Percentiles rank a stretch among this genome's conserved stretches.
Evolutionary conservation across 768 basidiomycete species (phyloP).

Genomic region (Kwoniella sp.): DNA sequence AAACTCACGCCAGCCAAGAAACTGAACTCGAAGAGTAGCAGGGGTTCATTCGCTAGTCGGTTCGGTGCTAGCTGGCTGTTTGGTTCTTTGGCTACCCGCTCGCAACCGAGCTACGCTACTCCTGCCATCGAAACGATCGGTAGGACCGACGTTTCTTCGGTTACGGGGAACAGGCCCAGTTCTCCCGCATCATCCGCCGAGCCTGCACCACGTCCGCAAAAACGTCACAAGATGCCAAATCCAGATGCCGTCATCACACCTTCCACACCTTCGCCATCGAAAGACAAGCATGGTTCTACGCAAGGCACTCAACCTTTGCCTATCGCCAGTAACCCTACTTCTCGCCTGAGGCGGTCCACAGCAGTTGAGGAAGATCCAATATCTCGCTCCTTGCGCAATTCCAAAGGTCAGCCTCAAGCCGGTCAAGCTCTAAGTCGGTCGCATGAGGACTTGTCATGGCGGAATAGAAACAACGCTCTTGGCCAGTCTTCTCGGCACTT

Average conservation of each 20-base stretch:
- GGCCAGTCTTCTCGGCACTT: constrained; percentile 56
- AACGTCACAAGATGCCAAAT: constrained; percentile 19
- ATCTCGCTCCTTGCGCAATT: constrained; percentile 54
- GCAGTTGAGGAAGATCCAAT: constrained; percentile 23
- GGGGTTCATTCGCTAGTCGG: constrained; percentile 38
- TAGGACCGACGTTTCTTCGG: constrained; percentile 40
- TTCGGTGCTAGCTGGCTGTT: constrained; percentile 49
- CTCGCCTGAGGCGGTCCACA: constrained; percentile 10
- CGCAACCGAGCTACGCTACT: constrained; percentile 46
- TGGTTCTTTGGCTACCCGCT: constrained; percentile 34
- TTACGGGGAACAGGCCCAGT: constrained; percentile 14
- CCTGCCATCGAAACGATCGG: constrained; percentile 43
- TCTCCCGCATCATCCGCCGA: constrained; percentile 6
- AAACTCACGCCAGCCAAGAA: constrained; percentile 38
- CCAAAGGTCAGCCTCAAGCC: background rate
- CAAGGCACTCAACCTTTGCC: constrained; percentile 25
- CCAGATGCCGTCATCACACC: constrained; percentile 23
- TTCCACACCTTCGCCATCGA: constrained; percentile 28
- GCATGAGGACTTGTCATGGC: constrained; percentile 21
- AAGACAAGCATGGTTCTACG: constrained; percentile 9
- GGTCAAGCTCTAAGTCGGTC: constrained; percentile 24
- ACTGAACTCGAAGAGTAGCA: constrained; percentile 37
- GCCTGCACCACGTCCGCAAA: background rate
- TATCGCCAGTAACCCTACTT: constrained; percentile 12
- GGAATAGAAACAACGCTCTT: constrained; percentile 54